Percentiles rank a stretch among this genome's conserved stretches.
Conservation (phyloP, 805 yeast genomes). For the Barnettozyma botsteinii region DNA sequence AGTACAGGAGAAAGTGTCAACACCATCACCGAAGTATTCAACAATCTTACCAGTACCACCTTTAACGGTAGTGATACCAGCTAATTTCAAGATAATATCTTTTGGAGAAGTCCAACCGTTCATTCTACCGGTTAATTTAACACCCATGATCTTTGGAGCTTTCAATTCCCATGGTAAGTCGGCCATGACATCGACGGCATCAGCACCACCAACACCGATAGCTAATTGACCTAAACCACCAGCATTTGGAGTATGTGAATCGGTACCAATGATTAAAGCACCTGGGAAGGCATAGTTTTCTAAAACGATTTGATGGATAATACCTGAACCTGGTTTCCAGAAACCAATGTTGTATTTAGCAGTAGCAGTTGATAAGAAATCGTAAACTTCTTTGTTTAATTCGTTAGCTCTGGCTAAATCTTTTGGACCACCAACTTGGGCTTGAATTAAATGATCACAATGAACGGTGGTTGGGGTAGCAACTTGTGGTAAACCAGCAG, state of each 20-base stretch:
- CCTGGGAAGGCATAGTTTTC: conserved; percentile 98
- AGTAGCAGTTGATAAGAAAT: conserved; percentile 83
- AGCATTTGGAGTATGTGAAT: conserved; percentile 96
- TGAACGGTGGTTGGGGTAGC: conserved; percentile 96
- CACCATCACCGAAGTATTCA: conserved; percentile 96
- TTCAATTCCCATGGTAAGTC: conserved; percentile 95
- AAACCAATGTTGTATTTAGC: conserved; percentile 95
- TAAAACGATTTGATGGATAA: conserved; percentile 92
- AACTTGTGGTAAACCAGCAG: conserved; percentile 85
- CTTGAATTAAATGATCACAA: conserved; percentile 97
- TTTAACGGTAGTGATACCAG: conserved; percentile 91
- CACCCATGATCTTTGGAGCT: conserved; percentile 95
- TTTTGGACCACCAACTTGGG: conserved; percentile 82
- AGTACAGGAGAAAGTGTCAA: conserved; percentile 85
- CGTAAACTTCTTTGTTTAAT: conserved; percentile 90
- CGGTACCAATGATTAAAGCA: conserved; percentile 92
- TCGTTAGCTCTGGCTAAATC: conserved; percentile 85
- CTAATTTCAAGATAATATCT: conserved; percentile 88
- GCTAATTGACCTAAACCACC: conserved; percentile 98
- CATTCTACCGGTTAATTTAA: conserved; percentile 85
- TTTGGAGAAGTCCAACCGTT: conserved; percentile 97
- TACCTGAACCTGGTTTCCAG: conserved; percentile 99
- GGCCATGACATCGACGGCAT: conserved; percentile 95
- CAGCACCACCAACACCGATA: conserved; percentile 99
- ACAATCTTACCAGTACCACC: conserved; percentile 98